Percentiles rank a stretch among this genome's conserved stretches.
phyloP scores from a whole-genome alignment of 2,329 filamentous ascomycete genomes.

The Xylaria polymorpha region DNA sequence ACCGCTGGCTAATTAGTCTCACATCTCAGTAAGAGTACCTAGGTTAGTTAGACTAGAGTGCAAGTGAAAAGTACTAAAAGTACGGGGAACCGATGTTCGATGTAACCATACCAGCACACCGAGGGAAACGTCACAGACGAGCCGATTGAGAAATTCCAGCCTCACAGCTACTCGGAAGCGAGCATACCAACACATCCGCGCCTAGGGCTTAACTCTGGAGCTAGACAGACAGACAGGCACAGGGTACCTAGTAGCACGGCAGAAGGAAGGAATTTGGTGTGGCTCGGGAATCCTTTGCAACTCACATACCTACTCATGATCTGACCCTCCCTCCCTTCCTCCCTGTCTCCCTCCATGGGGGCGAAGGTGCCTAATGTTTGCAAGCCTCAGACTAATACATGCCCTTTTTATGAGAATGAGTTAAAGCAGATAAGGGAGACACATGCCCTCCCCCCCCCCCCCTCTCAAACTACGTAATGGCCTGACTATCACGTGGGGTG shows the following conservation, averaged over 20 bases:
- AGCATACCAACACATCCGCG: constrained; percentile 2
- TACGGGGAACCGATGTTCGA: not conserved
- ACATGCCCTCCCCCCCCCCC: not conserved
- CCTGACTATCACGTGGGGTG: constrained; percentile 1
- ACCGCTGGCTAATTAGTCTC: not conserved
- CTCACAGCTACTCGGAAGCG: constrained; percentile 1
- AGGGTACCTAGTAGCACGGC: constrained; percentile 4
- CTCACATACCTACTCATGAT: constrained; percentile 25
- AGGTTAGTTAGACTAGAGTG: not conserved
- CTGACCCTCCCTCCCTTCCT: constrained; percentile 8
- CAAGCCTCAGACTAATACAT: not conserved
- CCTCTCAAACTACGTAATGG: constrained; percentile 1
- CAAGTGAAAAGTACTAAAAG: not conserved
- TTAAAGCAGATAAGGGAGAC: not conserved
- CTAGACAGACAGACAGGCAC: not conserved
- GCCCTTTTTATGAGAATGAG: constrained; percentile 6
- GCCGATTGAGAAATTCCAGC: not conserved
- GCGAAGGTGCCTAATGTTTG: not conserved
- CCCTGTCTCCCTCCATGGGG: constrained; percentile 14
- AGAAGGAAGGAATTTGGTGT: constrained; percentile 4
- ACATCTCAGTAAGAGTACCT: not conserved
- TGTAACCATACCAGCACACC: constrained; percentile 6
- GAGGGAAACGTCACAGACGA: constrained; percentile 10
- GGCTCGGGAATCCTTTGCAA: constrained; percentile 25
- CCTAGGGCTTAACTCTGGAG: not conserved